Evolutionary conservation across 345 rosid species (phyloP).

Genomic region (Populus alba): DNA sequence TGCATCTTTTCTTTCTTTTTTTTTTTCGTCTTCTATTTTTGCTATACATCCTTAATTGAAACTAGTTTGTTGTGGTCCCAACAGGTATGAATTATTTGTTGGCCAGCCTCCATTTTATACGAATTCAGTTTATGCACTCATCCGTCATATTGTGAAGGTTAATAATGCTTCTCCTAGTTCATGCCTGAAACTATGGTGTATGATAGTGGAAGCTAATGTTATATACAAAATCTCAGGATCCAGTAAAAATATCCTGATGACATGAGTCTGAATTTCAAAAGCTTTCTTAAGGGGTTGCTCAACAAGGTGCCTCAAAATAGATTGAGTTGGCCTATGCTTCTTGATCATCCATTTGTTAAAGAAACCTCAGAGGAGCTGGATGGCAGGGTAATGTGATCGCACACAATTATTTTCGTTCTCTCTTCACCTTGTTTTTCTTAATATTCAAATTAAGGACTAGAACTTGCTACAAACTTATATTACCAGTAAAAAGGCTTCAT

Average conservation of each 20-base stretch:
- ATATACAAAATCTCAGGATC: conserved; percentile 61
- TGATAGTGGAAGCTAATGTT: conserved; percentile 34
- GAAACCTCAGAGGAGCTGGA: conserved; percentile 63
- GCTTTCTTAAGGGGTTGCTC: conserved; percentile 91
- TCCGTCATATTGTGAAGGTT: conserved; percentile 96
- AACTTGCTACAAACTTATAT: neutral
- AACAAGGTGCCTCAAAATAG: conserved; percentile 96
- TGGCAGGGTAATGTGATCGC: conserved; percentile 52
- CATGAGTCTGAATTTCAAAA: conserved; percentile 79
- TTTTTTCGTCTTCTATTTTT: neutral
- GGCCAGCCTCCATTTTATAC: conserved; percentile 99
- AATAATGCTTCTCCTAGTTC: conserved; percentile 11
- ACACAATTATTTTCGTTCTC: neutral
- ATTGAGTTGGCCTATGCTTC: conserved; percentile 91
- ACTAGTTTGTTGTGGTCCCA: conserved; percentile 7
- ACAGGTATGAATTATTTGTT: conserved; percentile 93
- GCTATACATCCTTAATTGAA: conserved; percentile 5
- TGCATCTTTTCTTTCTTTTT: neutral
- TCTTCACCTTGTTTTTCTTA: neutral
- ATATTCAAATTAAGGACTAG: neutral
- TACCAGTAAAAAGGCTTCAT: neutral
- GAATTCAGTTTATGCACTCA: conserved; percentile 95
- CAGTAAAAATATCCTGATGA: conserved; percentile 90
- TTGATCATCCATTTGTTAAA: conserved; percentile 89
- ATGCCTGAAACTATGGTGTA: conserved; percentile 10